Base-by-base conservation (phyloP, 2,329 filamentous ascomycete species). In the Monosporascus sp. region DNA sequence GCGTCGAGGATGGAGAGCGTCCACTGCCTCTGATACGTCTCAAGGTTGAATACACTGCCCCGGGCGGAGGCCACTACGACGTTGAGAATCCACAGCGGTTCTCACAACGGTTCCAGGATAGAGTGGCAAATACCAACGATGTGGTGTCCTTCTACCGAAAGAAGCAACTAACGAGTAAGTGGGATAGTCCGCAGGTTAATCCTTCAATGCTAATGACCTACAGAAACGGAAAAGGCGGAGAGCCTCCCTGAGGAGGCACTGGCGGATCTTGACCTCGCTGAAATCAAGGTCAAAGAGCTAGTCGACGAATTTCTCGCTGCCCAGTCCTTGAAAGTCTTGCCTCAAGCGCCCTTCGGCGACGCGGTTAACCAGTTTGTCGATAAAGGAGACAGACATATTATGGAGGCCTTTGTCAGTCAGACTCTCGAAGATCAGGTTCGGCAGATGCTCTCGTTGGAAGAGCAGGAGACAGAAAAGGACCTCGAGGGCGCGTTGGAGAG, bases 21-120 rank as follows among this genome's bases (percentile, higher is more conserved):
- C 93, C 93, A 0, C 74, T 94, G 36, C 94, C 94, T 0, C 78
- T 99, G 1, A 86, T 99, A 39, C 85, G 94, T 20, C 80, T 99
- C 17, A 90, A 92, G 56, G 92, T 99, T 1, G 94, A 99, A 65
- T 94, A 90, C 60, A 88, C 89, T 0, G 85, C 91, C 0, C 88
- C 88, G 0, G 90, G 95, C 45, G 91, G 90, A 4, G 89, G 90
- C 15, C 83, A 85, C 37, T 99, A 90, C 64, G 89, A 97, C 60
- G 87, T 88, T 58, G 94, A 97, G 68, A 99, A 99, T 56, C 92
- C 94, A 0, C 94, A 97, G 67, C 85, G 94, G 8, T 97, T 97
- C 65, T 97, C 93, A 0, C 96, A 96, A 67, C 83, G 91, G 3
- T 99, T 97, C 62, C 80, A 88, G 1, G 88, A 86, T n/a, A 89